A percentile compares a stretch with the other conserved stretches of the same genome.
Conservation (phyloP, 1,284 basidiomycete species). For the Ceratobasidium sp. region DNA sequence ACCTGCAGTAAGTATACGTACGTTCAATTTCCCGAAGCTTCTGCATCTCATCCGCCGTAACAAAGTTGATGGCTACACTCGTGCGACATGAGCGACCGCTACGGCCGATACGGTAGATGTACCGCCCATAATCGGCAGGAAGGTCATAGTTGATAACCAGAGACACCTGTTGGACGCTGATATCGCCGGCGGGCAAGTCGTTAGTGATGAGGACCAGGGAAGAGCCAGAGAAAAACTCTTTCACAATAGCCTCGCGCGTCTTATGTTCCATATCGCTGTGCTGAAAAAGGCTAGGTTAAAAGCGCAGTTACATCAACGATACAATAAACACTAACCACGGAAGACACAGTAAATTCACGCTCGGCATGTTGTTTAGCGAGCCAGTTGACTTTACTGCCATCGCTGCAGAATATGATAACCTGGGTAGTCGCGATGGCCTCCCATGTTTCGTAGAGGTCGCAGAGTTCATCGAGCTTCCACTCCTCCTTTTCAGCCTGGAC, state of each 20-base stretch:
- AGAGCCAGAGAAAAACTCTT: constrained; percentile 95
- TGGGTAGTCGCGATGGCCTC: constrained; percentile 96
- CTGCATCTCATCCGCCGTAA: constrained; percentile 90
- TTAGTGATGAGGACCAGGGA: constrained; percentile 96
- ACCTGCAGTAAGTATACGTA: too few relatives aligned
- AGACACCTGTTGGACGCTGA: constrained; percentile 98
- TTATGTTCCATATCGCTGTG: constrained; percentile 99
- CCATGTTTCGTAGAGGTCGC: constrained; percentile 88
- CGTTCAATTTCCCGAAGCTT: constrained; percentile 92
- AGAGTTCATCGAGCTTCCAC: constrained; percentile 99
- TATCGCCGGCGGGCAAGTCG: constrained; percentile 98
- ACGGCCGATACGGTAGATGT: constrained; percentile 97
- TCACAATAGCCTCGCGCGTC: constrained; percentile 98
- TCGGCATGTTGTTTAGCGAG: constrained; percentile 98
- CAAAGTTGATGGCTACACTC: constrained; percentile 94
- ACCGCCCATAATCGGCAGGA: constrained; percentile 95
- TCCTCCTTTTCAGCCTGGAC: constrained; percentile 99
- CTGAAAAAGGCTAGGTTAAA: constrained; percentile 54
- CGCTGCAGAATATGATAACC: constrained; percentile 99
- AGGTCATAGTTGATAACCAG: constrained; percentile 99
- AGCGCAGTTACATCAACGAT: background rate
- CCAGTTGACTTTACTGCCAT: constrained; percentile 98
- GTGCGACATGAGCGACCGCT: constrained; percentile 96
- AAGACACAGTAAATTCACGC: constrained; percentile 95
- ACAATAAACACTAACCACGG: constrained; percentile 67